A percentile compares a stretch with the other conserved stretches of the same genome.
phyloP scores from a whole-genome alignment of 441 rosid genomes.

The Pelargonium myrrhifolium region DNA sequence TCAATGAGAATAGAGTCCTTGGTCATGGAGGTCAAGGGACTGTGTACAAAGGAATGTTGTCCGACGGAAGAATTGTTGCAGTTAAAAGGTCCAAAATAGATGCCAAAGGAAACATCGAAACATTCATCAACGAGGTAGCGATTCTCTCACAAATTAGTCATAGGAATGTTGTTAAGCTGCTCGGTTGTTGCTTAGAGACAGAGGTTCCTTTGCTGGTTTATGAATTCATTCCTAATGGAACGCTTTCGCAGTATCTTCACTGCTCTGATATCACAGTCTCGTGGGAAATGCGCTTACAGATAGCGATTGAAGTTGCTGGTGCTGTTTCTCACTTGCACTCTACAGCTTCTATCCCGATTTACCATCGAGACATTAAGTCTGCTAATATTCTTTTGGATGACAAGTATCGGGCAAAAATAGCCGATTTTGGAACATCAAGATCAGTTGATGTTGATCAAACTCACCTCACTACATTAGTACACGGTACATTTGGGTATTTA shows the following conservation, averaged over 20 bases:
- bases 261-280: neutral
- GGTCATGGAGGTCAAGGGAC: neutral
- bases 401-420: neutral
- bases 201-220: neutral
- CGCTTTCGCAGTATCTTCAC: neutral
- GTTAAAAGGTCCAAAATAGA: neutral
- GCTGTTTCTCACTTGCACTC: neutral
- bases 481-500: neutral
- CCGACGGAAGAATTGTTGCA: neutral
- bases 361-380: neutral
- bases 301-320: neutral
- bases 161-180: neutral
- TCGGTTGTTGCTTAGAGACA: neutral
- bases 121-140: neutral
- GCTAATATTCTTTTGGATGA: neutral
- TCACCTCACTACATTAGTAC: neutral
- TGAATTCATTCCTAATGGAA: neutral
- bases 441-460: neutral
- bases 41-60: neutral
- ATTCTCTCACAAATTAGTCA: neutral
- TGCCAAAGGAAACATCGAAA: neutral
- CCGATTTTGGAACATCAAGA: neutral
- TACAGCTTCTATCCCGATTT: neutral
- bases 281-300: neutral
- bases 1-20: neutral